Evolutionary conservation across 495 filamentous ascomycete genomes (phyloP), one percentile per base, ranked within the genome.

Genomic region (Tuber microsphaerosporum): DNA sequence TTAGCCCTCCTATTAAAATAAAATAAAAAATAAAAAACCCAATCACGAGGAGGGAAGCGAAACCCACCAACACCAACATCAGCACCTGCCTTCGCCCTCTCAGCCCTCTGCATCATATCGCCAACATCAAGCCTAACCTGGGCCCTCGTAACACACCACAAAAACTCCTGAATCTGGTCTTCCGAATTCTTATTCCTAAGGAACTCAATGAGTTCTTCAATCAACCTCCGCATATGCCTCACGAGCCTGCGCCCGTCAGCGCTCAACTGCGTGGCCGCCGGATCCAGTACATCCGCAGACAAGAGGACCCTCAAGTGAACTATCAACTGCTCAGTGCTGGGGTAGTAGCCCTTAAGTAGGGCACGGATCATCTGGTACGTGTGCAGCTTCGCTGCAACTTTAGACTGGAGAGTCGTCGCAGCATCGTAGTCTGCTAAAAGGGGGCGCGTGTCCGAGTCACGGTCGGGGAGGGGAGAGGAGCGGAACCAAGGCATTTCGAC

Each of bases 341-440:
- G 94, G 91, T 97, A 93, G 84, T 90, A 97, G 2, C 94, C 94
- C 77, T 93, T 89, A 22, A 89, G 88, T 22, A 98, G 83, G 75
- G 94, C 94, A 69, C 92, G 88, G 43, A 92, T 77, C 92, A 97
- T 95, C 85, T 97, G 93, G 83, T 97, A 97, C 74, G 89, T 90
- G 84, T 97, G 94, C 75, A 97, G 87, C 85, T 97, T 97, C 82
- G 92, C 89, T 81, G 94, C 92, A 68, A 94, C 86, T 71, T 87
- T 85, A 45, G 91, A 87, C 86, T 97, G 93, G 71, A 93, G 86
- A 37, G 87, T 84, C 14, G 93, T 97, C 20, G 48, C 74, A 43
- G 44, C 22, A 34, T 45, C 71, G 61, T 77, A 48, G 1, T 73
- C 74, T 37, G 74, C 43, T 37, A 79, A 75, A 4, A 81, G 74